phyloP scores from a whole-genome alignment of 495 filamentous ascomycete species.

The Lichenothelia convexa region DNA sequence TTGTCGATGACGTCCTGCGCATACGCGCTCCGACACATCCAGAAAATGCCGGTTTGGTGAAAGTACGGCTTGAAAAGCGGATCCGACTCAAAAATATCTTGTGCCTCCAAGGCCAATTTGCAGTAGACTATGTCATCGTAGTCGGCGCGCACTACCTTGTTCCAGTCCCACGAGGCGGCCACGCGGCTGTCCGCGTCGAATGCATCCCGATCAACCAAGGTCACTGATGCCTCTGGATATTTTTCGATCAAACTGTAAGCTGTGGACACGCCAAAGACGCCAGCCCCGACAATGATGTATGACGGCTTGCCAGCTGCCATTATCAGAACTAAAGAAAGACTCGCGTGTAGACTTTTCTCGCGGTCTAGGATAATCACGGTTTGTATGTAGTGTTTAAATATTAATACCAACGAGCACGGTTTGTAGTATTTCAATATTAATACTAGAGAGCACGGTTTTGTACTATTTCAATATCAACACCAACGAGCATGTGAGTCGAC shows the following conservation, averaged over 20 bases:
- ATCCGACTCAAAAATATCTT: conserved; percentile 33
- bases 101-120: conserved; percentile 36
- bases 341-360: background rate
- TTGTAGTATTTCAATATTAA: too few species aligned
- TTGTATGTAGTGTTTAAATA: too few species aligned
- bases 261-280: conserved; percentile 48
- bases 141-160: conserved; percentile 49
- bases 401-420: too few species aligned
- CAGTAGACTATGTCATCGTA: conserved; percentile 41
- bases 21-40: conserved; percentile 28
- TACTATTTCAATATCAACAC: too few species aligned
- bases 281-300: conserved; percentile 43
- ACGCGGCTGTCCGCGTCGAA: conserved; percentile 20
- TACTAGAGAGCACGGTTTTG: too few species aligned
- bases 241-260: conserved; percentile 38
- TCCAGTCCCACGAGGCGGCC: conserved; percentile 48
- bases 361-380: background rate
- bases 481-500: too few species aligned
- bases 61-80: conserved; percentile 36
- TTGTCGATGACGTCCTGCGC: conserved; percentile 30
- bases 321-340: background rate
- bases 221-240: conserved; percentile 32
- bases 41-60: conserved; percentile 37
- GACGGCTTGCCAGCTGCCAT: conserved; percentile 12
- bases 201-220: conserved; percentile 37